A percentile compares a stretch with the other conserved stretches of the same genome.
These are phyloP conservation scores for Tetrahymena malaccensis DNA, from an alignment of 73 alveolate species.

Conservation along the genomic window DNA sequence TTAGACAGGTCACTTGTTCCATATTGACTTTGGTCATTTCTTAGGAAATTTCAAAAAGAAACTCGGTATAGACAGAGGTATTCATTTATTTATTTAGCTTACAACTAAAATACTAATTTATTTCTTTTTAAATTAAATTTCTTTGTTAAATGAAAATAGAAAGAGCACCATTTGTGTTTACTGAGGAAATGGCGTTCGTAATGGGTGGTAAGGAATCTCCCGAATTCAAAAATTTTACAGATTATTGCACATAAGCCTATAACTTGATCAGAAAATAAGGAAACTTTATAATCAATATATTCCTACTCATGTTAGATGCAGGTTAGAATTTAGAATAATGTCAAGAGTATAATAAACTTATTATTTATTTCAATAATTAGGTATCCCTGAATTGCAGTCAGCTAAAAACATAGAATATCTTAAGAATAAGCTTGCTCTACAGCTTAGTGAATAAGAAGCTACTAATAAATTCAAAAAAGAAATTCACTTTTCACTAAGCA, in stretches of 20 bases:
- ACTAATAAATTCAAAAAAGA: conserved; percentile 40
- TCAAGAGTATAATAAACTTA: not conserved
- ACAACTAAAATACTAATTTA: too few species aligned
- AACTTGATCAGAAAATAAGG: conserved; percentile 62
- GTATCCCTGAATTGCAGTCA: conserved; percentile 66
- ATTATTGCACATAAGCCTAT: conserved; percentile 66
- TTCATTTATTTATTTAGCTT: not conserved
- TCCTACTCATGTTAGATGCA: conserved; percentile 74
- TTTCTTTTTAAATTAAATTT: not conserved
- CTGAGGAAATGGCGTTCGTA: conserved; percentile 70
- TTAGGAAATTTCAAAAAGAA: conserved; percentile 80
- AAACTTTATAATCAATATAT: conserved; percentile 55
- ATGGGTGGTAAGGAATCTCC: conserved; percentile 65
- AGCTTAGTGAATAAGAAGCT: conserved; percentile 48
- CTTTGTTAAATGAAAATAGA: conserved; percentile 37
- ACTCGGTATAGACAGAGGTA: conserved; percentile 69
- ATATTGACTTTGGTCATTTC: conserved; percentile 95
- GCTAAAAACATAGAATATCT: conserved; percentile 50
- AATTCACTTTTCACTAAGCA: conserved; percentile 35
- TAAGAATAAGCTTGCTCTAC: conserved; percentile 18
- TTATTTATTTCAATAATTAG: not conserved
- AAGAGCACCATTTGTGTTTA: conserved; percentile 82
- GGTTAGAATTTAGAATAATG: conserved; percentile 24
- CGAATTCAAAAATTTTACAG: conserved; percentile 49
- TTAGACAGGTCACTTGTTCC: conserved; percentile 81